Evolutionary conservation across 768 basidiomycete species (phyloP).

Genomic region (Lactarius sanguifluus): DNA sequence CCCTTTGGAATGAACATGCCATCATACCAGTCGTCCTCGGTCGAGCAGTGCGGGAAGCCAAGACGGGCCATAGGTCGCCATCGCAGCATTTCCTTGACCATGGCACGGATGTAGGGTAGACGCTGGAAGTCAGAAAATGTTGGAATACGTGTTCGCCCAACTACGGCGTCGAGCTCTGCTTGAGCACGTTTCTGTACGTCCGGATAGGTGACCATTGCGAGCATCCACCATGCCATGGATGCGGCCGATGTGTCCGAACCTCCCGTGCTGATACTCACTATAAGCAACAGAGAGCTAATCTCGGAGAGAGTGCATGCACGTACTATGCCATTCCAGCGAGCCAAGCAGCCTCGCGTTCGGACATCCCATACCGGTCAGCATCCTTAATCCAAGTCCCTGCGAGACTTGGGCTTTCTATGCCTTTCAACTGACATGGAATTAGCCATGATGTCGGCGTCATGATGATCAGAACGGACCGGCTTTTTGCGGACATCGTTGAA

Average conservation of each 20-base stretch:
- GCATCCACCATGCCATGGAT: conserved; percentile 12
- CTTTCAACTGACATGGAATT: conserved; percentile 12
- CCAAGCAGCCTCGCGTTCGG: conserved; percentile 15
- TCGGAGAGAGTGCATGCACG: neutral
- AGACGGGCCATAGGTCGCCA: conserved; percentile 8
- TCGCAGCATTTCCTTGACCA: conserved; percentile 27
- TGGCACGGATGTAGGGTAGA: conserved; percentile 24
- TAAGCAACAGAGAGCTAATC: neutral
- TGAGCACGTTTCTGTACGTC: conserved; percentile 10
- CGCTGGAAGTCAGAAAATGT: conserved; percentile 18
- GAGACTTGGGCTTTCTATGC: conserved; percentile 21
- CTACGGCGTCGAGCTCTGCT: conserved; percentile 19
- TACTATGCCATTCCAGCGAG: conserved; percentile 20
- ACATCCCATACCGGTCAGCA: conserved; percentile 19
- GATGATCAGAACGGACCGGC: conserved; percentile 7
- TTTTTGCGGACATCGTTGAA: conserved; percentile 21
- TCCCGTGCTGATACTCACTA: neutral
- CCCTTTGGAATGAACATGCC: conserved; percentile 38
- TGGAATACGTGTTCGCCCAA: conserved; percentile 19
- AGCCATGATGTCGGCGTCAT: neutral
- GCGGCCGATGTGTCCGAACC: conserved; percentile 7
- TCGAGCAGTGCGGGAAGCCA: conserved; percentile 28
- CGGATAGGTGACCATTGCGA: conserved; percentile 17
- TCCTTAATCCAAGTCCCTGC: conserved; percentile 18
- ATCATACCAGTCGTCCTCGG: conserved; percentile 34